phyloP scores from a whole-genome alignment of 306 rosid genomes.

The Styphnolobium japonicum region DNA sequence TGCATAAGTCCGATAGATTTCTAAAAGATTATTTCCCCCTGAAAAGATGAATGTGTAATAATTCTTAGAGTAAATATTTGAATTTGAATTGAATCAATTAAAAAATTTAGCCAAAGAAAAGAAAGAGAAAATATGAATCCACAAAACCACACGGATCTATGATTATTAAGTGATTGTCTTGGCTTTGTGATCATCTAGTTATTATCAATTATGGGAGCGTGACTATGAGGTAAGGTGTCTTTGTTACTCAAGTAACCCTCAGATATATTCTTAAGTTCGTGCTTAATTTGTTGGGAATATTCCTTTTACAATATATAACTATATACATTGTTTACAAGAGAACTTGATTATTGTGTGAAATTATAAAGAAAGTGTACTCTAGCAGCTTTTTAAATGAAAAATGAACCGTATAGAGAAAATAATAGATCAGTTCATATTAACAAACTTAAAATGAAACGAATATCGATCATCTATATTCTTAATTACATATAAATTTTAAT shows the following conservation, averaged over 20 bases:
- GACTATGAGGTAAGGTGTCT: slow-evolving; percentile 39
- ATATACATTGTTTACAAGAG: background rate
- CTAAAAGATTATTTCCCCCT: background rate
- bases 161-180: slow-evolving; percentile 24
- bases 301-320: background rate
- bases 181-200: slow-evolving; percentile 5
- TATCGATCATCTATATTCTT: too few species aligned
- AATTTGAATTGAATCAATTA: background rate
- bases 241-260: slow-evolving; percentile 37
- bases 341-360: background rate
- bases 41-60: background rate
- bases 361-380: background rate
- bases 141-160: background rate
- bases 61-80: slow-evolving; percentile 6
- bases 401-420: background rate
- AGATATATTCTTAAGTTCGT: background rate
- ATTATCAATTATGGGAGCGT: slow-evolving; percentile 22
- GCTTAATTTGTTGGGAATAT: slow-evolving; percentile 28
- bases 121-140: background rate
- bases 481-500: too few species aligned
- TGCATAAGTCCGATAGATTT: background rate
- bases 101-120: slow-evolving; percentile 21
- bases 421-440: background rate
- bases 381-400: background rate
- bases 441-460: background rate